phyloP scores from a whole-genome alignment of 768 basidiomycete species.

The Sarcodon sp. region DNA sequence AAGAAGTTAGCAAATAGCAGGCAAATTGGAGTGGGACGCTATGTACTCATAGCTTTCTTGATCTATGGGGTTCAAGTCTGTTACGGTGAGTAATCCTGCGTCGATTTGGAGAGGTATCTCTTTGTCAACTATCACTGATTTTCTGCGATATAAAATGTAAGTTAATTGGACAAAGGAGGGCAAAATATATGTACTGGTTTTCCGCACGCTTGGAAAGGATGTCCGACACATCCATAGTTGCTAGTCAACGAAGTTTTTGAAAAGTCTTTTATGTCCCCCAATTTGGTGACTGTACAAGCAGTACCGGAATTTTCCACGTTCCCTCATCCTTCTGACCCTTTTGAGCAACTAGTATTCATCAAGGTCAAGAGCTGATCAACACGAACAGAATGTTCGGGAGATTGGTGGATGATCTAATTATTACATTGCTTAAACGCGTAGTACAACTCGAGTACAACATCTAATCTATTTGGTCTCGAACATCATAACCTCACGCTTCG shows the following conservation, averaged over 20 bases:
- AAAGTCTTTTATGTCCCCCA: background rate
- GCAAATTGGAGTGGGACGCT: background rate
- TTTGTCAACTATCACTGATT: conserved; percentile 60
- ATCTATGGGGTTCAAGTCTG: conserved; percentile 82
- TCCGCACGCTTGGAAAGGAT: conserved; percentile 64
- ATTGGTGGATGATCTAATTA: too few relatives aligned
- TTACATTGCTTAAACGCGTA: too few relatives aligned
- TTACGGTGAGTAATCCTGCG: conserved; percentile 70
- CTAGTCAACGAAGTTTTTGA: background rate
- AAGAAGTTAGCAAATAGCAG: background rate
- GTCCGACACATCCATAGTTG: conserved; percentile 70
- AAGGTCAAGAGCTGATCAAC: too few relatives aligned
- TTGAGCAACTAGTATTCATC: too few relatives aligned
- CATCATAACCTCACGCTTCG: conserved; percentile 39
- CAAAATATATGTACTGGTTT: conserved; percentile 41
- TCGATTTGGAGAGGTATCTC: conserved; percentile 75
- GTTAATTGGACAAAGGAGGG: background rate
- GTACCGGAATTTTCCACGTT: too few relatives aligned
- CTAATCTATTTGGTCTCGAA: conserved; percentile 9
- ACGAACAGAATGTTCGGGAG: too few relatives aligned
- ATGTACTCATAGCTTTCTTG: conserved; percentile 58
- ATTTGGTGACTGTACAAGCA: too few relatives aligned
- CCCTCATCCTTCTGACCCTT: too few relatives aligned
- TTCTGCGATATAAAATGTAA: conserved; percentile 25
- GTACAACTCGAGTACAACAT: too few relatives aligned